Conservation (phyloP, 495 filamentous ascomycete genomes). For the Lasiosphaeria miniovina region DNA sequence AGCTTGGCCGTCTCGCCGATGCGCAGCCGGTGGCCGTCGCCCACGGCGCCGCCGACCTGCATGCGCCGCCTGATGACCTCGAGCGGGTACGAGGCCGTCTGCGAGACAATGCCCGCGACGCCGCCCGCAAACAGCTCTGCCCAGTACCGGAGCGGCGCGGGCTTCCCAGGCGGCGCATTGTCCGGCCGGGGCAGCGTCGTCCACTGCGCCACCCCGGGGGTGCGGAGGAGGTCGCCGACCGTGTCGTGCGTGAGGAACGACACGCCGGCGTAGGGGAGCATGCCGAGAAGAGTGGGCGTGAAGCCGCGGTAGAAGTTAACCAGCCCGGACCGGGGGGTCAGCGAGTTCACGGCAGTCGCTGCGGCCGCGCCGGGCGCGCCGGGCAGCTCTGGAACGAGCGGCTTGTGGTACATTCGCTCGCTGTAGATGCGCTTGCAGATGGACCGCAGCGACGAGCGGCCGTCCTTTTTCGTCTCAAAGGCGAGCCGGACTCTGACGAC, state of each 20-base stretch:
- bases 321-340: slow-evolving; percentile 64
- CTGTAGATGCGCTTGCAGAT: slow-evolving; percentile 83
- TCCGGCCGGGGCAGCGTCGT: slow-evolving; percentile 54
- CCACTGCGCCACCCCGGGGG: slow-evolving; percentile 59
- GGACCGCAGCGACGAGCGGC: slow-evolving; percentile 60
- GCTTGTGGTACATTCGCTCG: slow-evolving; percentile 50
- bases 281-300: slow-evolving; percentile 80
- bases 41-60: slow-evolving; percentile 93
- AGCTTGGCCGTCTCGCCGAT: slow-evolving; percentile 73
- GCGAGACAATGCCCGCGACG: slow-evolving; percentile 78
- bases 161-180: slow-evolving; percentile 53
- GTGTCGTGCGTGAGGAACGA: slow-evolving; percentile 98
- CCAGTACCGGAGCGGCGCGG: slow-evolving; percentile 65
- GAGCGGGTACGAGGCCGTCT: slow-evolving; percentile 88
- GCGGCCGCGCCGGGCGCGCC: slow-evolving; percentile 22
- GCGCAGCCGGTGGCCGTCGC: slow-evolving; percentile 73
- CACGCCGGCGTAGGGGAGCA: slow-evolving; percentile 94
- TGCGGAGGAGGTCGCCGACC: slow-evolving; percentile 73
- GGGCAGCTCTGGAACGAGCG: slow-evolving; percentile 6
- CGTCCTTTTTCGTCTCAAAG: slow-evolving; percentile 77
- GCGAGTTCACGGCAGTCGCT: slow-evolving; percentile 26
- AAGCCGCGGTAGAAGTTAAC: slow-evolving; percentile 96
- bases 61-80: slow-evolving; percentile 90
- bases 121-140: slow-evolving; percentile 84
- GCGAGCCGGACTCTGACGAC: slow-evolving; percentile 88